Evolutionary conservation across 2,329 filamentous ascomycete genomes (phyloP), one percentile per base, ranked within the genome.

Genomic region (Ophiocordyceps camponoti-leonardi): DNA sequence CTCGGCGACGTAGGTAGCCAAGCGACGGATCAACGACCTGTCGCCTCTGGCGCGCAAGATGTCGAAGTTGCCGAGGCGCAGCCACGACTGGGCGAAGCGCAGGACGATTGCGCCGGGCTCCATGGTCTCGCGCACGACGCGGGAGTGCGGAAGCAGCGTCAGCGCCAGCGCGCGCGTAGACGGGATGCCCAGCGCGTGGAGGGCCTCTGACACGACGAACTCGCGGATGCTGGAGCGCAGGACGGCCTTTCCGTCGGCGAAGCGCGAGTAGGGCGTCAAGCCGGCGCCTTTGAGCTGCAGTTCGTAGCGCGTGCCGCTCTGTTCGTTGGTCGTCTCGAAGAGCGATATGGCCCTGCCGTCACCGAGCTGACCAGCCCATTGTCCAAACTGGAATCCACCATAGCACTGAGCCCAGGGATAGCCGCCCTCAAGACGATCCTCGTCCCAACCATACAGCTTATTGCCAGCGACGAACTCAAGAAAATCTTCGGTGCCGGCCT

Each of bases 371-470:
- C 92, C 88, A 4, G 92, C 92, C 90, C 90, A 98, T 52, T 83
- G 79, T 6, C 92, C 92, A 58, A 81, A 79, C 57, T 79, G 72
- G 56, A 74, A 78, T 47, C 90, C 90, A 47, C 92, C 92, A 61
- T 98, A 98, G 66, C 92, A 96, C 65, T 98, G 92, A 30, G 92
- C 88, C 92, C 92, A 98, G 0, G 92, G 90, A 60, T 98, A 98
- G 41, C 92, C 79, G 19, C 83, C 82, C 47, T 77, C 67, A 22
- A 66, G 59, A 51, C 69, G 71, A 47, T 78, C 72, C 48, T 82
- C 75, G 51, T 86, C 75, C 76, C 83, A 84, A 44, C 87, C 90
- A 46, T 83, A 76, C 14, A 95, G 73, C 56, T 78, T 80, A 59
- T 92, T 94, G 3, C 92, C 92, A 0, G 84, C 78, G 7, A 93